Evolutionary conservation across 148 eudicot species (phyloP).

Genomic region (Amaranthus cruentus): DNA sequence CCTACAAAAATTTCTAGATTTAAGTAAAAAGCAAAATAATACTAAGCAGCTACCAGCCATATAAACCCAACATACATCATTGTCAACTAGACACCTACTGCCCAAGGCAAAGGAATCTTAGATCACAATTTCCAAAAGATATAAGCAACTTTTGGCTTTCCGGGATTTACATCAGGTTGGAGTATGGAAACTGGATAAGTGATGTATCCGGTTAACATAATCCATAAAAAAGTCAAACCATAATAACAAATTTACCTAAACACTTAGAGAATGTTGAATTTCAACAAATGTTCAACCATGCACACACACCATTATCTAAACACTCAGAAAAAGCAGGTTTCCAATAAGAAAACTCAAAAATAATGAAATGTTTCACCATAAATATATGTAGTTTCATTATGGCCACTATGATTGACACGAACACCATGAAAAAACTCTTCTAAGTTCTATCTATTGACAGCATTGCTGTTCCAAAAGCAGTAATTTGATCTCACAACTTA

Average conservation of each 20-base stretch:
- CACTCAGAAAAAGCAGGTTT: background rate
- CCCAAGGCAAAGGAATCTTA: background rate
- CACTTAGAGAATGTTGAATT: background rate
- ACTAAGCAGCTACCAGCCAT: conserved; percentile 1
- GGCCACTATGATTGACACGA: background rate
- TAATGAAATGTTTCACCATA: background rate
- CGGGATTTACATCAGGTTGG: background rate
- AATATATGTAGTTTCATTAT: background rate
- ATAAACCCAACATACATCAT: background rate
- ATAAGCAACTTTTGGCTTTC: background rate
- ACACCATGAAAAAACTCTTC: background rate
- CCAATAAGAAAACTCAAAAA: background rate
- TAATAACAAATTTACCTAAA: background rate
- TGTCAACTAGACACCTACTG: background rate
- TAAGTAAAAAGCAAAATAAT: background rate
- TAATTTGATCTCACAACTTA: background rate
- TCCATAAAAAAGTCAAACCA: background rate
- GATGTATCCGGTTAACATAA: background rate
- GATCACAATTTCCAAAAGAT: background rate
- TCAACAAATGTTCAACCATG: background rate
- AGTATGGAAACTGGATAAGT: background rate
- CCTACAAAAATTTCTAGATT: conserved; percentile 36
- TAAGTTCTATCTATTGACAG: background rate
- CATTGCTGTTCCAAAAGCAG: background rate
- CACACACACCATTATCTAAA: background rate